Conservation (phyloP, 345 rosid species). For the Euclidium syriacum region DNA sequence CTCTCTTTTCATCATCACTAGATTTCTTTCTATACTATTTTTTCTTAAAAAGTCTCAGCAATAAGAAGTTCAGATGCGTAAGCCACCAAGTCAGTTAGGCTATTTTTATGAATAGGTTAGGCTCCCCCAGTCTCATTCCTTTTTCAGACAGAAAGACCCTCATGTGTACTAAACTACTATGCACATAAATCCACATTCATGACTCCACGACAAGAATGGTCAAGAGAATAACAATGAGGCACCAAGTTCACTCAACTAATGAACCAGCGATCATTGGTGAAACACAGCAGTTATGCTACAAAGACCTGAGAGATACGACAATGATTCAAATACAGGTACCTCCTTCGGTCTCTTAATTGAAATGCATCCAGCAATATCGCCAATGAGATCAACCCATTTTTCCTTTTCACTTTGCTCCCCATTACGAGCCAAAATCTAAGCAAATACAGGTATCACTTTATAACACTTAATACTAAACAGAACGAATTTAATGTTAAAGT, state of each 20-base stretch:
- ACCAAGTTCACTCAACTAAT: not conserved
- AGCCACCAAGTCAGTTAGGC: not conserved
- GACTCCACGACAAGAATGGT: not conserved
- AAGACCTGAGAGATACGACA: slow-evolving; percentile 12
- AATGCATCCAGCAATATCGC: slow-evolving; percentile 77
- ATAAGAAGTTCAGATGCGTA: not conserved
- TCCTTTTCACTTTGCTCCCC: slow-evolving; percentile 83
- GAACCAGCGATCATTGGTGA: slow-evolving; percentile 11
- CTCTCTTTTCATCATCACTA: not conserved
- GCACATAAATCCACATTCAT: slow-evolving; percentile 9
- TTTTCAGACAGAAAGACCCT: not conserved
- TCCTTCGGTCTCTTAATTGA: slow-evolving; percentile 98
- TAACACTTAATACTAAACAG: slow-evolving; percentile 6
- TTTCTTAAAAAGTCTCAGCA: not conserved
- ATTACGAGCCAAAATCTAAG: slow-evolving; percentile 82
- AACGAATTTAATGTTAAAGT: not conserved
- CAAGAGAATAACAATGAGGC: slow-evolving; percentile 4
- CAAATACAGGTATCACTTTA: slow-evolving; percentile 16
- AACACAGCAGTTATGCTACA: not conserved
- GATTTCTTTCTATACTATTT: not conserved
- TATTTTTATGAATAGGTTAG: not conserved
- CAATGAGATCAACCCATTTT: slow-evolving; percentile 90
- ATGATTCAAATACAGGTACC: slow-evolving; percentile 34
- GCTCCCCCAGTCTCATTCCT: not conserved
- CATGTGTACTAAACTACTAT: not conserved